Conservation (phyloP, 495 filamentous ascomycete species). For the Letharia columbiana region DNA sequence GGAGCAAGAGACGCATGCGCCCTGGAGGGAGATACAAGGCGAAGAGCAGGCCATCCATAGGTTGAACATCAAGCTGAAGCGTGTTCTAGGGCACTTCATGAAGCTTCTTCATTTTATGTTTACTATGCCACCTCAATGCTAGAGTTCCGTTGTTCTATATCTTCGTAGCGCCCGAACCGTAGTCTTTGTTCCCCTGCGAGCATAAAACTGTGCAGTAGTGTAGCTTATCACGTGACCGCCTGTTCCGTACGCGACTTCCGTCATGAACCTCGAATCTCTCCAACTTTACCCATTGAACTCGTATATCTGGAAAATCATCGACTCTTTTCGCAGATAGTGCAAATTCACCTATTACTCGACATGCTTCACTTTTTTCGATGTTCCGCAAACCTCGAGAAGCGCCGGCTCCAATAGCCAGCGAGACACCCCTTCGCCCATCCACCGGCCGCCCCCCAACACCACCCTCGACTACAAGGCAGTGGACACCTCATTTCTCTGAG, state of each 20-base stretch:
- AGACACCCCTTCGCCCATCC: constrained; percentile 15
- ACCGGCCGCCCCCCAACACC: constrained; percentile 28
- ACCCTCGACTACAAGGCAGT: constrained; percentile 28
- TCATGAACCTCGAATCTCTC: not conserved
- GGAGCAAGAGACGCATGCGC: not conserved
- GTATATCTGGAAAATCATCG: not conserved
- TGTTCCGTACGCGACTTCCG: constrained; percentile 10
- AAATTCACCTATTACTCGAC: not conserved
- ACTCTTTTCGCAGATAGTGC: not conserved
- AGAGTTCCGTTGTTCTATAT: too few relatives aligned
- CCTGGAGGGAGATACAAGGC: not conserved
- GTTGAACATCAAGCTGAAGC: not conserved
- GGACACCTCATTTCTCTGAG: constrained; percentile 26
- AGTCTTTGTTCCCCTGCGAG: not conserved
- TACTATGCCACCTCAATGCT: not conserved
- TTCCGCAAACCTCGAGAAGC: constrained; percentile 27
- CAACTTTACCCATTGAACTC: not conserved
- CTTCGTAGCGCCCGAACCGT: not conserved
- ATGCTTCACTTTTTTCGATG: constrained; percentile 7
- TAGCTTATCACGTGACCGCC: constrained; percentile 8
- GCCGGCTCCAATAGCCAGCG: constrained; percentile 1
- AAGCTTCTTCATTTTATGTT: not conserved
- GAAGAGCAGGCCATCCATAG: not conserved
- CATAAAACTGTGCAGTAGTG: not conserved
- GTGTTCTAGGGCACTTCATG: not conserved